Percentiles rank a stretch among this genome's conserved stretches.
Conservation (phyloP, 768 basidiomycete species). For the Vishniacozyma victoriae region DNA sequence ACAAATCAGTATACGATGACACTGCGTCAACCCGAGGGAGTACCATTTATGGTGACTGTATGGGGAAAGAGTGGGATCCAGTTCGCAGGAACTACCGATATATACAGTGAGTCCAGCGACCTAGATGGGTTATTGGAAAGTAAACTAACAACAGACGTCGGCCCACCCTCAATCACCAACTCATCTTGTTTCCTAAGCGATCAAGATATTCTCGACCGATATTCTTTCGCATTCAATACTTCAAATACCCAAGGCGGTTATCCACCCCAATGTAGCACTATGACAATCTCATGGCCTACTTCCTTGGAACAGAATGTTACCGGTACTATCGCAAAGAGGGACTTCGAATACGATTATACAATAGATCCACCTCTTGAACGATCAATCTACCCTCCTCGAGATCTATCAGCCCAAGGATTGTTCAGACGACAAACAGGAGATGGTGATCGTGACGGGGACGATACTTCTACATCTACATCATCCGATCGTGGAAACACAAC, state of each 20-base stretch:
- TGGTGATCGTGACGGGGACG: neutral
- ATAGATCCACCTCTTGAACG: too few species aligned
- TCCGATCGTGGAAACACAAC: slow-evolving; percentile 34
- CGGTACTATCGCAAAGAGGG: neutral
- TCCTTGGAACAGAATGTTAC: slow-evolving; percentile 34
- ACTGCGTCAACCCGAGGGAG: slow-evolving; percentile 26
- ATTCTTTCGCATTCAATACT: slow-evolving; percentile 38
- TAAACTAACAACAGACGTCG: slow-evolving; percentile 12
- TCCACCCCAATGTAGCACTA: slow-evolving; percentile 37
- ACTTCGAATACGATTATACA: neutral
- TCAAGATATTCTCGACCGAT: slow-evolving; percentile 24
- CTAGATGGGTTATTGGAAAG: neutral
- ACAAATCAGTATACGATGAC: slow-evolving; percentile 18
- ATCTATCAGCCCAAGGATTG: neutral
- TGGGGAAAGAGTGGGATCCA: slow-evolving; percentile 38
- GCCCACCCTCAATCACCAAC: slow-evolving; percentile 5
- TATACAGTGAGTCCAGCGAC: slow-evolving; percentile 25
- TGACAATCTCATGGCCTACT: slow-evolving; percentile 35
- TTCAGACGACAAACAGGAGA: neutral
- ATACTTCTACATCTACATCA: slow-evolving; percentile 17
- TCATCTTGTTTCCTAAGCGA: slow-evolving; percentile 30
- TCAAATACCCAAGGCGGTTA: slow-evolving; percentile 11
- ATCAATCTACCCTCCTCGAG: too few species aligned
- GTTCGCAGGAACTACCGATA: slow-evolving; percentile 37
- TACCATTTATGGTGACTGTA: slow-evolving; percentile 31